phyloP scores from a whole-genome alignment of 2,329 filamentous ascomycete genomes.

The Fusarium papillatum region DNA sequence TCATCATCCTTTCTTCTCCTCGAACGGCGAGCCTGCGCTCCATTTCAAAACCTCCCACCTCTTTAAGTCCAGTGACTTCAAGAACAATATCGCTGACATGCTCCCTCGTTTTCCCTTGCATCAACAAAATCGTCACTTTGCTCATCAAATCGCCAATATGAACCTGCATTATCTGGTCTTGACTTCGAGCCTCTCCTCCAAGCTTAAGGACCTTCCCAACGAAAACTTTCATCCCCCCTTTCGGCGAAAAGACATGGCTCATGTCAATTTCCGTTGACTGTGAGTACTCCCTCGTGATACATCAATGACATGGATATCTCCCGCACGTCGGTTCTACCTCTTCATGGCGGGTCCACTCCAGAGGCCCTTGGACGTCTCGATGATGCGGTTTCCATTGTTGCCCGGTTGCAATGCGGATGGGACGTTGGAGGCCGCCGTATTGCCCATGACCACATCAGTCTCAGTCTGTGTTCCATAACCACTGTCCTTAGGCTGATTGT shows the following conservation, averaged over 20 bases:
- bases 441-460: conserved; percentile 60
- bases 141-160: neutral
- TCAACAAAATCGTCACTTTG: neutral
- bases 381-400: conserved; percentile 66
- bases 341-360: conserved; percentile 61
- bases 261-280: neutral
- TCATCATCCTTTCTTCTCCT: conserved; percentile 2
- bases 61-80: conserved; percentile 7
- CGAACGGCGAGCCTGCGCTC: conserved; percentile 34
- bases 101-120: neutral
- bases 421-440: conserved; percentile 52
- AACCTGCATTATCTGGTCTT: neutral
- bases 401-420: conserved; percentile 69
- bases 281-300: neutral
- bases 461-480: conserved; percentile 61
- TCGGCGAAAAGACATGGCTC: neutral
- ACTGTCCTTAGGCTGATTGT: conserved; percentile 56
- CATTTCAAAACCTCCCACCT: conserved; percentile 19
- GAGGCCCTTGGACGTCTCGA: conserved; percentile 75
- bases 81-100: conserved; percentile 4
- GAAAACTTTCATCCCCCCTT: neutral
- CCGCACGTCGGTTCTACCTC: conserved; percentile 34
- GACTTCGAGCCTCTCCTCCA: neutral
- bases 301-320: neutral
- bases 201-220: neutral